Conservation (phyloP, 345 rosid species). For the Brassica nigra region DNA sequence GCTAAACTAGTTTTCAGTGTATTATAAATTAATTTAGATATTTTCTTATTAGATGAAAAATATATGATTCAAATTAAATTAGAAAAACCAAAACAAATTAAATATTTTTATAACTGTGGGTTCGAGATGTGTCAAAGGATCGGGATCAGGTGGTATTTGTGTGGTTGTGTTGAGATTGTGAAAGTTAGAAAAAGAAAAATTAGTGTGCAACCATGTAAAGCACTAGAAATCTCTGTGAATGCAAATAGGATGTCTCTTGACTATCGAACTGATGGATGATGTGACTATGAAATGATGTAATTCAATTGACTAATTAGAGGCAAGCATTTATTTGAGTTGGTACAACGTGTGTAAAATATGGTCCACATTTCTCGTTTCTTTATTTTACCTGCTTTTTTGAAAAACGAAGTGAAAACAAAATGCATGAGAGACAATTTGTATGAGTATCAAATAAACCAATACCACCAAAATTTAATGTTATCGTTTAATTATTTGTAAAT, state of each 20-base stretch:
- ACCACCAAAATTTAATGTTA: neutral
- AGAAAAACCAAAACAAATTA: neutral
- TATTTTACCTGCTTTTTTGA: neutral
- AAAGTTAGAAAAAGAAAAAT: slow-evolving; percentile 17
- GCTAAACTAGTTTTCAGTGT: neutral
- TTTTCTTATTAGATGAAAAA: neutral
- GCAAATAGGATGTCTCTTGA: slow-evolving; percentile 28
- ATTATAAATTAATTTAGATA: neutral
- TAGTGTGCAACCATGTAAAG: slow-evolving; percentile 25
- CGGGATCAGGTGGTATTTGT: neutral
- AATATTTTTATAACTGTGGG: neutral
- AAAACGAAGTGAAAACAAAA: slow-evolving; percentile 3
- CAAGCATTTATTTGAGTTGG: slow-evolving; percentile 35
- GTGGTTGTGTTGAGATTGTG: slow-evolving; percentile 27
- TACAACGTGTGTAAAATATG: slow-evolving; percentile 36
- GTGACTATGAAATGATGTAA: slow-evolving; percentile 1
- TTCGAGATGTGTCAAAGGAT: neutral
- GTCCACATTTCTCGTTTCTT: slow-evolving; percentile 38
- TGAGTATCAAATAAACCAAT: neutral
- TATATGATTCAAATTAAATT: no score
- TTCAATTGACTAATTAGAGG: slow-evolving; percentile 35
- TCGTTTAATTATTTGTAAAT: neutral
- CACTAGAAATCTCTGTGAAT: slow-evolving; percentile 27
- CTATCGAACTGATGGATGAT: slow-evolving; percentile 36
- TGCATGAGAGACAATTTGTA: neutral